Conservation (phyloP, 1,284 basidiomycete species). For the Termitomyces sp. region DNA sequence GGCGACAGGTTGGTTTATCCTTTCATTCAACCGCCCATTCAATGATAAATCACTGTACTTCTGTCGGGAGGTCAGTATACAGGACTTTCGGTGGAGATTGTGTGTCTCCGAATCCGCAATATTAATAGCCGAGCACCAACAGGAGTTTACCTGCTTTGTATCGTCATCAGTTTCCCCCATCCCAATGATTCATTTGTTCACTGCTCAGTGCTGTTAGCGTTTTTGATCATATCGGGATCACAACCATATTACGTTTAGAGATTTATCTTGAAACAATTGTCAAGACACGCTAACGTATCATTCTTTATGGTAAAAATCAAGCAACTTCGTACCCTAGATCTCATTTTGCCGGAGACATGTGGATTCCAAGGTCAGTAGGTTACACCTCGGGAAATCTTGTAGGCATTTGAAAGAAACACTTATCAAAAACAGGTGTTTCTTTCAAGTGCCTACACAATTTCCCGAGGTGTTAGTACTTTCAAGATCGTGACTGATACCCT, state of each 20-base stretch:
- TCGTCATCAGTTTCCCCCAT: background rate
- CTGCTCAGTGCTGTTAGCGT: no score
- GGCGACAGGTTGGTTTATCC: background rate
- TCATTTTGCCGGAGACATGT: background rate
- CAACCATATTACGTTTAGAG: background rate
- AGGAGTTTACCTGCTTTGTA: no score
- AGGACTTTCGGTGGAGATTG: no score
- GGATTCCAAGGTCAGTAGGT: background rate
- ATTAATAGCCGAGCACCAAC: no score
- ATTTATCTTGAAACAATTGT: background rate
- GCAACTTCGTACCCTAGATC: background rate
- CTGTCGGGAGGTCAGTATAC: background rate
- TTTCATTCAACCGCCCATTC: background rate
- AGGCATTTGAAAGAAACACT: no score
- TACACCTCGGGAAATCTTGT: no score
- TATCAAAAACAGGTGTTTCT: no score
- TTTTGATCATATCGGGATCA: background rate
- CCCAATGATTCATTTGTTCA: background rate
- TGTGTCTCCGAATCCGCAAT: background rate
- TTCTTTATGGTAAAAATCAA: background rate
- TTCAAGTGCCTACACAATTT: no score
- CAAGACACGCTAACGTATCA: background rate
- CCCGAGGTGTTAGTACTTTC: no score
- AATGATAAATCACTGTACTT: no score
- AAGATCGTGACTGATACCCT: background rate